Conservation (phyloP, 805 yeast genomes). For the Yarrowia sp. region DNA sequence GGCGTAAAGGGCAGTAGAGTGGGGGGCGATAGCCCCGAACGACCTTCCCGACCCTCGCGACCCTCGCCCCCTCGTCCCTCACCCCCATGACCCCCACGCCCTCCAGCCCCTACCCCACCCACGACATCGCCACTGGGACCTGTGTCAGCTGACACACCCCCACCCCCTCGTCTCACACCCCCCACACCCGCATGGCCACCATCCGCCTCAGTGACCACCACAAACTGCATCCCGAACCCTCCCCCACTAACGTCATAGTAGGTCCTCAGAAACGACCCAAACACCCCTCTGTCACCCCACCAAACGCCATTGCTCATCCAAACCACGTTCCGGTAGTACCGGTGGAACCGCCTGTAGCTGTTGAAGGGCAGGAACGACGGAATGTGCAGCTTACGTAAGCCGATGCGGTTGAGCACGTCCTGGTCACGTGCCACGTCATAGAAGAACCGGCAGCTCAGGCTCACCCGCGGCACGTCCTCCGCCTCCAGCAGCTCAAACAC, state of each 20-base stretch:
- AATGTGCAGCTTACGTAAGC: neutral
- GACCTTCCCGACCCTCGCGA: no score
- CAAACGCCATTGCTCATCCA: conserved; percentile 20
- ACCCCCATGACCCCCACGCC: no score
- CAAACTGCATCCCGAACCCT: conserved; percentile 4
- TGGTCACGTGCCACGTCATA: neutral
- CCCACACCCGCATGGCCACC: no score
- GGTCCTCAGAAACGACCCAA: conserved; percentile 1
- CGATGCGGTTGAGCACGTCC: conserved; percentile 9
- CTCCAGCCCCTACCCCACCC: no score
- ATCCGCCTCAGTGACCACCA: neutral
- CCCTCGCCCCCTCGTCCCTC: no score
- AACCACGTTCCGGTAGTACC: neutral
- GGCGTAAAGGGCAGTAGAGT: neutral
- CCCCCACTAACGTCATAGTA: neutral
- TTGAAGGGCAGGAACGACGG: neutral
- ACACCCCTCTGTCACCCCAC: conserved; percentile 18
- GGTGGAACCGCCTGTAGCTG: conserved; percentile 16
- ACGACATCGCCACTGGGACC: neutral
- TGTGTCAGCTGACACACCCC: no score
- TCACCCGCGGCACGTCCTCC: neutral
- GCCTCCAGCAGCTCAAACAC: conserved; percentile 4
- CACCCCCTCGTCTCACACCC: no score
- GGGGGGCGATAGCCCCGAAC: neutral
- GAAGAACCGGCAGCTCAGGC: neutral